Base-by-base conservation (phyloP, 208 protist genomes). In the Sergeia podlipaevii region DNA sequence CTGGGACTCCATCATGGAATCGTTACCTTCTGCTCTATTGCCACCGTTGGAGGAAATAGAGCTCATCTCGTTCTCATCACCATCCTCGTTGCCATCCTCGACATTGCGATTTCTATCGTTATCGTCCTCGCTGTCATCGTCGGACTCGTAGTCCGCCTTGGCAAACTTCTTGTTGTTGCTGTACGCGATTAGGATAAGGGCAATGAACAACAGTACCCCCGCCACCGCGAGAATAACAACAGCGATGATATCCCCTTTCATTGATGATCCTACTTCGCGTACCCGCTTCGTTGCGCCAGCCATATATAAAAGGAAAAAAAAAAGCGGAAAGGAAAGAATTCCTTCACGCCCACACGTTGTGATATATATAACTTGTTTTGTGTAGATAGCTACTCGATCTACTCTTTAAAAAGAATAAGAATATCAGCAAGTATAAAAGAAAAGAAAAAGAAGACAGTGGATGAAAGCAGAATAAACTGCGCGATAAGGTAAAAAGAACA, bases 41-140 rank as follows among this genome's bases (percentile, higher is more conserved):
- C 24, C 37, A 27, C 11, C 53, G 13, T 47, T 8, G 18, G 49
- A 24, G 24, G 52, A 50, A 30, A 67, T 67, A 23, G 50, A 67
- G 51, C 60, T 67, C 60, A 67, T 67, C 10, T 58, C 53, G 6
- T 50, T 52, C 39, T 67, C 60, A 10, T 27, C 37, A 6, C 21
- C 41, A 7, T 48, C 42, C 11, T 60, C 53, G 8, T 47, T 10
- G 20, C 45, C 50, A 10, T 47, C 32, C 7, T 47, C 33, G 34
- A 7, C 15, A 34, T 56, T 34, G 42, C 42, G 23, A 41, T 8
- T 48, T 23, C 6, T 5, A 7, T n/a, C n/a, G 38, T 48, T 36
- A 7, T 56, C 57, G 20, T 41, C 33, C 27, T 21, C 27, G n/a
- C 28, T 27, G 26, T 67, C 49, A 6, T 67, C 60, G 20, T 67